phyloP scores from a whole-genome alignment of 306 rosid genomes.

The Prunus mume region DNA sequence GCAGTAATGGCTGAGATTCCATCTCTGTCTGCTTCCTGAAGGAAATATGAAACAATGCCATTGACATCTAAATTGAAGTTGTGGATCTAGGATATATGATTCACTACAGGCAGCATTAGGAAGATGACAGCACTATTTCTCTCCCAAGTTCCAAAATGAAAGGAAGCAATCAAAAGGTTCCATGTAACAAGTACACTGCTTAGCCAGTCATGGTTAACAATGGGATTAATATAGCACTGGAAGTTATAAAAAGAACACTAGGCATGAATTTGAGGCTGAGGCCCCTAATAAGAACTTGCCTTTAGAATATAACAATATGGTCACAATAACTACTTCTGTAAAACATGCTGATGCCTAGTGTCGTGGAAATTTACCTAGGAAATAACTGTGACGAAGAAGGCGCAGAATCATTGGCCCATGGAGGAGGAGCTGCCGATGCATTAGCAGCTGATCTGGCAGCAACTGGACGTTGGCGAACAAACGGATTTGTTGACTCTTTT shows the following conservation, averaged over 20 bases:
- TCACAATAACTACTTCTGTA: neutral
- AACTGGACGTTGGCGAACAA: constrained; percentile 89
- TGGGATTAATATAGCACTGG: neutral
- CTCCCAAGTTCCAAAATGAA: neutral
- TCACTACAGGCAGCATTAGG: neutral
- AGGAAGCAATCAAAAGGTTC: neutral
- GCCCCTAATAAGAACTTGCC: neutral
- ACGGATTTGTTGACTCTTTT: constrained; percentile 80
- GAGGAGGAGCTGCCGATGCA: constrained; percentile 68
- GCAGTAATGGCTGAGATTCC: constrained; percentile 79
- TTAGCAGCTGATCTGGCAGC: constrained; percentile 69
- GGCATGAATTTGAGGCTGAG: neutral
- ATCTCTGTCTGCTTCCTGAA: constrained; percentile 77
- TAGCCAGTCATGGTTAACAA: neutral
- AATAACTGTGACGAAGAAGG: constrained; percentile 53
- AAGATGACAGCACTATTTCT: neutral
- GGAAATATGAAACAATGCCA: neutral
- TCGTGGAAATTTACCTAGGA: constrained; percentile 48
- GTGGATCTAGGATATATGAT: neutral
- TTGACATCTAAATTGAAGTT: constrained; percentile 20
- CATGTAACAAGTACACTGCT: neutral
- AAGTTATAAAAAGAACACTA: neutral
- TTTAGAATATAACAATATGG: neutral
- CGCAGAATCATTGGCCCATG: constrained; percentile 74
- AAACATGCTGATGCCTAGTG: neutral